phyloP scores from a whole-genome alignment of 164 flowering plant genomes.

The Pachysandra terminalis region DNA sequence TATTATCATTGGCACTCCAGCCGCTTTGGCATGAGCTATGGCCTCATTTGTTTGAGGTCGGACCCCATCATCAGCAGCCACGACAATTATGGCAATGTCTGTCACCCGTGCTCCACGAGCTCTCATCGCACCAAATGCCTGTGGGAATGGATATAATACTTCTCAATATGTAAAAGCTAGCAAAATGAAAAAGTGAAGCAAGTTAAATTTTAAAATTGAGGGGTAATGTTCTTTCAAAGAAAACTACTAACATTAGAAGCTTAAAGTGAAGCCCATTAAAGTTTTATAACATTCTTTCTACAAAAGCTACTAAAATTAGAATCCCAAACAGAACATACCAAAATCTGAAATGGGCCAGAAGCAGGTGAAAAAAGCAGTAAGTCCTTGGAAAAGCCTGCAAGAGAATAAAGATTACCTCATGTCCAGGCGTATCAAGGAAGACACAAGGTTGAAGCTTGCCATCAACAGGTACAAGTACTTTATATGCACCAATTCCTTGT shows the following conservation, averaged over 20 bases:
- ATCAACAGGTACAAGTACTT: slow-evolving; percentile 76
- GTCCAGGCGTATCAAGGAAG: slow-evolving; percentile 97
- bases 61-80: slow-evolving; percentile 97
- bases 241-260: neutral
- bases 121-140: slow-evolving; percentile 99
- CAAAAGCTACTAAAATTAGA: neutral
- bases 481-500: slow-evolving; percentile 97
- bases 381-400: neutral
- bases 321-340: neutral
- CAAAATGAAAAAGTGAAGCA: neutral
- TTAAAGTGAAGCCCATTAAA: neutral
- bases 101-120: slow-evolving; percentile 98
- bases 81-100: slow-evolving; percentile 93
- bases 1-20: slow-evolving; percentile 84
- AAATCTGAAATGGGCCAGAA: slow-evolving; percentile 1
- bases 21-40: slow-evolving; percentile 97
- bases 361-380: neutral
- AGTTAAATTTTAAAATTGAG: slow-evolving; percentile 7
- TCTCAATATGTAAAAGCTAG: slow-evolving; percentile 9
- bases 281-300: neutral
- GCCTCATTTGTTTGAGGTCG: slow-evolving; percentile 98
- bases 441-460: slow-evolving; percentile 76
- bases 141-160: slow-evolving; percentile 11
- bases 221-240: neutral
- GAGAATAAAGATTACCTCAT: slow-evolving; percentile 55